Conservation (phyloP, 164 flowering plant species). For the Nelumbo lutea region DNA sequence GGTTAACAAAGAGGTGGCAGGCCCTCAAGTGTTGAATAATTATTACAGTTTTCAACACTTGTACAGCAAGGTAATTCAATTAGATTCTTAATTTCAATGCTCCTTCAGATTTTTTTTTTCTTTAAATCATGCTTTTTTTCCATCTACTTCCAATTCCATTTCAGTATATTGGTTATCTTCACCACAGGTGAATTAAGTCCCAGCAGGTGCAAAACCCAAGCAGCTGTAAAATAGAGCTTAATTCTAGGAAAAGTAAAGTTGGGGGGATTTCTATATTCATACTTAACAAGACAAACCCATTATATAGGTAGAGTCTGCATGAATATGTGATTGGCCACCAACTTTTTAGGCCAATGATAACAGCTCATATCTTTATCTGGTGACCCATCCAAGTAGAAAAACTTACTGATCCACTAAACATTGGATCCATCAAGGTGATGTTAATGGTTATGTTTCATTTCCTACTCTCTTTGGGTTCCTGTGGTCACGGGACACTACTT, state of each 20-base stretch:
- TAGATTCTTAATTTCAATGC: not conserved
- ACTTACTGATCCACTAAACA: slow-evolving; percentile 6
- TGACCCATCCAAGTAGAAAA: slow-evolving; percentile 23
- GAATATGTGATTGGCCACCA: slow-evolving; percentile 26
- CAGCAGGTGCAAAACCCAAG: slow-evolving; percentile 18
- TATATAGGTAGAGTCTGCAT: not conserved
- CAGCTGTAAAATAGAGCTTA: slow-evolving; percentile 2
- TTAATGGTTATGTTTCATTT: slow-evolving; percentile 7
- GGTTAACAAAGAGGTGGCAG: slow-evolving; percentile 1
- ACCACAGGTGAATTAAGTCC: not conserved
- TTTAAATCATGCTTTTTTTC: too few relatives aligned
- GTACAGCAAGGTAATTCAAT: not conserved
- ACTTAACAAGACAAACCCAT: slow-evolving; percentile 21
- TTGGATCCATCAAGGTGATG: slow-evolving; percentile 9
- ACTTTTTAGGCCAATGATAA: slow-evolving; percentile 19
- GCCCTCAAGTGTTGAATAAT: not conserved
- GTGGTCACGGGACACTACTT: slow-evolving; percentile 6
- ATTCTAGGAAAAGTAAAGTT: slow-evolving; percentile 22
- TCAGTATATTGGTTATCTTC: too few relatives aligned
- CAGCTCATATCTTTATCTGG: slow-evolving; percentile 10
- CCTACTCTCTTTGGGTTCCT: not conserved
- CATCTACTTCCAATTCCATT: too few relatives aligned
- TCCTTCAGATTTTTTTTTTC: not conserved
- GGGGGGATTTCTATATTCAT: slow-evolving; percentile 13
- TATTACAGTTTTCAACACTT: not conserved